A percentile compares a stretch with the other conserved stretches of the same genome.
phyloP scores from a whole-genome alignment of 2,329 filamentous ascomycete genomes.

The Aspergillus jensenii region DNA sequence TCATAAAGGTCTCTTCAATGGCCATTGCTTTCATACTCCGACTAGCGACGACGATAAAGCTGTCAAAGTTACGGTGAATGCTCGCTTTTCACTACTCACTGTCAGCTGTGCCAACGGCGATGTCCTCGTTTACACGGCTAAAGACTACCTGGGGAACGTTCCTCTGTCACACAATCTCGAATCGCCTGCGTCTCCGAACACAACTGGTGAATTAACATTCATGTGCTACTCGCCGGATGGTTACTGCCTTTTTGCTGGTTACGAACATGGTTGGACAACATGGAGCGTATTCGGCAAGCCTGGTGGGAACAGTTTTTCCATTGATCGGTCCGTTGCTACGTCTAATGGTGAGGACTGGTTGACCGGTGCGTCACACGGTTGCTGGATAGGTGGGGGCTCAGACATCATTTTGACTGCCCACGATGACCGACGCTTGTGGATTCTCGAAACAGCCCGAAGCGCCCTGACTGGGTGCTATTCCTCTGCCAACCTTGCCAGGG shows the following conservation, averaged over 20 bases:
- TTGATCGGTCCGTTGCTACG: slow-evolving; percentile 63
- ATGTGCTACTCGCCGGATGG: slow-evolving; percentile 91
- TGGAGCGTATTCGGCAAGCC: slow-evolving; percentile 98
- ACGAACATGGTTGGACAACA: slow-evolving; percentile 86
- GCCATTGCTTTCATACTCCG: slow-evolving; percentile 85
- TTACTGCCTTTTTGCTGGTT: slow-evolving; percentile 92
- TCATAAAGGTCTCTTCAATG: slow-evolving; percentile 73
- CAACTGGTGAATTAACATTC: slow-evolving; percentile 70
- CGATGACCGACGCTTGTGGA: slow-evolving; percentile 77
- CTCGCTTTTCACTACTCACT: slow-evolving; percentile 88
- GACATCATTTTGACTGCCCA: slow-evolving; percentile 74
- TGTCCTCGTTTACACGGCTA: slow-evolving; percentile 85
- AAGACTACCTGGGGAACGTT: slow-evolving; percentile 92
- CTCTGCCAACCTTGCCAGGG: slow-evolving; percentile 84
- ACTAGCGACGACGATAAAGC: slow-evolving; percentile 61
- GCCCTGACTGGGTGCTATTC: slow-evolving; percentile 91
- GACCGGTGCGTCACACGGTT: slow-evolving; percentile 71
- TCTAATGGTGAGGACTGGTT: slow-evolving; percentile 80
- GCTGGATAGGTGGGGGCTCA: slow-evolving; percentile 85
- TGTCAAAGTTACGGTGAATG: slow-evolving; percentile 80
- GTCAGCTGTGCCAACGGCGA: slow-evolving; percentile 77
- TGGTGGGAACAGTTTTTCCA: slow-evolving; percentile 77
- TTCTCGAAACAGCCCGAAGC: slow-evolving; percentile 88
- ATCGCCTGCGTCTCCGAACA: slow-evolving; percentile 64
- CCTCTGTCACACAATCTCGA: slow-evolving; percentile 77